Conservation (phyloP, 1,284 basidiomycete species). For the Leccinum subrobustum region DNA sequence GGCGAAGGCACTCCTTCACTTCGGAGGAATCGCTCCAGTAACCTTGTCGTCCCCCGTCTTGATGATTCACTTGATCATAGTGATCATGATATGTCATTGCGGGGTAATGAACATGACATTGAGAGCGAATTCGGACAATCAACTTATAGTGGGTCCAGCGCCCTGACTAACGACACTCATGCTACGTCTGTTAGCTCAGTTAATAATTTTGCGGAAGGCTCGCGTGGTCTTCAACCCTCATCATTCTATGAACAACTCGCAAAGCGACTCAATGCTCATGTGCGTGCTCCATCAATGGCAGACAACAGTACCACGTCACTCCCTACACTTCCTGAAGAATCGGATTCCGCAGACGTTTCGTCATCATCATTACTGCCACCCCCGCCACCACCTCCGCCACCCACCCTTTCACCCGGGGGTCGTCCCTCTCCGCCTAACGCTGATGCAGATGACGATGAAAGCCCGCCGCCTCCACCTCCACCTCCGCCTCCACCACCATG, state of each 20-base stretch:
- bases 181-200: constrained; percentile 58
- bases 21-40: constrained; percentile 39
- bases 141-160: constrained; percentile 43
- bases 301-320: constrained; percentile 24
- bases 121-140: constrained; percentile 58
- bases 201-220: constrained; percentile 35
- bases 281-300: constrained; percentile 30
- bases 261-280: constrained; percentile 41
- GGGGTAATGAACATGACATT: constrained; percentile 48
- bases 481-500: constrained; percentile 32
- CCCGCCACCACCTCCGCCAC: constrained; percentile 32
- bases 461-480: constrained; percentile 30
- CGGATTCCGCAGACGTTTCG: constrained; percentile 22
- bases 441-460: constrained; percentile 33
- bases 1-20: constrained; percentile 38
- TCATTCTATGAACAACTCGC: constrained; percentile 61
- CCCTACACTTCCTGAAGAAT: constrained; percentile 41
- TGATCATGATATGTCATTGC: constrained; percentile 37
- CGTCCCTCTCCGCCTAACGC: constrained; percentile 31
- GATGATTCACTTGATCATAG: constrained; percentile 45
- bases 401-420: constrained; percentile 22
- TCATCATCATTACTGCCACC: constrained; percentile 34
- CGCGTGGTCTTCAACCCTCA: constrained; percentile 38
- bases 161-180: constrained; percentile 48
- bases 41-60: constrained; percentile 42